A percentile compares a stretch with the other conserved stretches of the same genome.
Evolutionary conservation across 2,329 filamentous ascomycete species (phyloP).

Genomic region (Colletotrichum lindemuthianum): DNA sequence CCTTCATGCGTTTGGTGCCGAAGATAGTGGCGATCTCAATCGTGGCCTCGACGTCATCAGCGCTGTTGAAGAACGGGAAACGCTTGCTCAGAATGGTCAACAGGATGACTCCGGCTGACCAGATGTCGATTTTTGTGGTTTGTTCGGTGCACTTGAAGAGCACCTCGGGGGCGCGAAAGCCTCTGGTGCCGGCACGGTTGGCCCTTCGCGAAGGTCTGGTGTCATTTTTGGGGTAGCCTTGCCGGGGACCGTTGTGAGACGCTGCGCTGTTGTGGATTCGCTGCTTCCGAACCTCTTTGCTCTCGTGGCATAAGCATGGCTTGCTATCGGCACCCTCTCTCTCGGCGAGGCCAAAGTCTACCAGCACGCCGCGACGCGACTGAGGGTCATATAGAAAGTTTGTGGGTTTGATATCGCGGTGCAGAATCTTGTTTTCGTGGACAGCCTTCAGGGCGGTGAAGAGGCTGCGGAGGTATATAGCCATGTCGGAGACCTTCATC

Average conservation of each 20-base stretch:
- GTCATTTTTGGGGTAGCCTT: conserved; percentile 89
- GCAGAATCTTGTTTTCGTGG: conserved; percentile 85
- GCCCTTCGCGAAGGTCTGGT: conserved; percentile 87
- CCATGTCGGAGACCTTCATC: conserved; percentile 87
- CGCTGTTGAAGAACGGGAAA: conserved; percentile 98
- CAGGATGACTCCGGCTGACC: conserved; percentile 96
- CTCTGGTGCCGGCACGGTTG: conserved; percentile 93
- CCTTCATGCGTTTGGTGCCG: conserved; percentile 84
- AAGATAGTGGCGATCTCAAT: conserved; percentile 98
- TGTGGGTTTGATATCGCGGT: conserved; percentile 96
- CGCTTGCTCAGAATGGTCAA: conserved; percentile 92
- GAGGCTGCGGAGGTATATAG: conserved; percentile 87
- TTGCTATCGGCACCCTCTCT: conserved; percentile 80
- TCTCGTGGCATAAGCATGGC: conserved; percentile 83
- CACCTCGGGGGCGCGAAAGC: conserved; percentile 96
- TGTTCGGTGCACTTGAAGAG: conserved; percentile 97
- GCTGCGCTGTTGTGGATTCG: conserved; percentile 68
- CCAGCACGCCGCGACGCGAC: conserved; percentile 84
- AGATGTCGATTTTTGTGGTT: conserved; percentile 93
- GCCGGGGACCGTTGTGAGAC: conserved; percentile 62
- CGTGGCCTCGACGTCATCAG: conserved; percentile 97
- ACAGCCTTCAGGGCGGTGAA: conserved; percentile 87
- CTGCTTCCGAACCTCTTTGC: conserved; percentile 69
- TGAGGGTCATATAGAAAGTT: conserved; percentile 94
- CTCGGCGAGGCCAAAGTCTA: conserved; percentile 99